phyloP scores from a whole-genome alignment of 495 filamentous ascomycete genomes.

The Neurospora cerealis region DNA sequence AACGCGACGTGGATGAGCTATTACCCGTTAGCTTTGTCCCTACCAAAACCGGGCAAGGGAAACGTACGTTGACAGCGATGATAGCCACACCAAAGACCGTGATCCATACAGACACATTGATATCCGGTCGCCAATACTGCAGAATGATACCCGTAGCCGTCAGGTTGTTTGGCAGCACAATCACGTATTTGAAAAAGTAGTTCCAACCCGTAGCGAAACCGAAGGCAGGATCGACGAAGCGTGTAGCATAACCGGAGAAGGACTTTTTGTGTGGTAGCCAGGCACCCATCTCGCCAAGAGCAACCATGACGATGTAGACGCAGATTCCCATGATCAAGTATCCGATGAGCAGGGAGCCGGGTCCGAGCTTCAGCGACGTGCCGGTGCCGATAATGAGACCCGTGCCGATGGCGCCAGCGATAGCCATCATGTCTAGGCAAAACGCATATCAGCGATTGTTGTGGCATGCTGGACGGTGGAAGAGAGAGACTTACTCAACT shows the following conservation, averaged over 20 bases:
- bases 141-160: slow-evolving; percentile 65
- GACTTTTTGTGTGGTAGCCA: slow-evolving; percentile 54
- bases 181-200: slow-evolving; percentile 54
- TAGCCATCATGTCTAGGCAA: slow-evolving; percentile 52
- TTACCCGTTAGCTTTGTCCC: neutral
- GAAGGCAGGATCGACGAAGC: slow-evolving; percentile 68
- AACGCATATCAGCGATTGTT: neutral
- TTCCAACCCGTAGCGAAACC: slow-evolving; percentile 40
- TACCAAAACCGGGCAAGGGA: neutral
- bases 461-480: neutral
- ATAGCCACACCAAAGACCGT: slow-evolving; percentile 56
- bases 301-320: slow-evolving; percentile 39
- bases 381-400: slow-evolving; percentile 28
- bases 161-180: slow-evolving; percentile 68
- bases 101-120: slow-evolving; percentile 71
- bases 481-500: slow-evolving; percentile 17
- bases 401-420: slow-evolving; percentile 76
- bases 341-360: slow-evolving; percentile 61
- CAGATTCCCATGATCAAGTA: slow-evolving; percentile 41
- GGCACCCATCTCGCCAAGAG: slow-evolving; percentile 51
- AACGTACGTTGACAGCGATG: slow-evolving; percentile 35
- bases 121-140: slow-evolving; percentile 54
- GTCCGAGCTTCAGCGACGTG: slow-evolving; percentile 27
- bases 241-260: slow-evolving; percentile 58
- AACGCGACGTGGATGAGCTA: slow-evolving; percentile 47